Evolutionary conservation across 371 early-diverging fungal genomes (phyloP).

Genomic region (Circinella umbellata): DNA sequence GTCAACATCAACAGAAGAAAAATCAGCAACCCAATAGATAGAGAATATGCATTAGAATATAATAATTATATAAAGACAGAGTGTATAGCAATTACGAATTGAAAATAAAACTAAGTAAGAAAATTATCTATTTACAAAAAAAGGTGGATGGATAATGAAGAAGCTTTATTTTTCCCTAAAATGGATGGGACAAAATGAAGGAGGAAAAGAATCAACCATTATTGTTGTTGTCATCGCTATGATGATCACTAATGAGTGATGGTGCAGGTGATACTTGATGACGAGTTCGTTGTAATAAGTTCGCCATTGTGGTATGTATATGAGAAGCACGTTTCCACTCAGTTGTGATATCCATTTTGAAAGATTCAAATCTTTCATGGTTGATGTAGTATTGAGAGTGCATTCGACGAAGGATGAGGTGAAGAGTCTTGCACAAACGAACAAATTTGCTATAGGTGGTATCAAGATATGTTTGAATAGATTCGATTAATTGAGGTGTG

Average conservation of each 20-base stretch:
- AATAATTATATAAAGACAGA: neutral
- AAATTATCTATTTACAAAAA: too few relatives aligned
- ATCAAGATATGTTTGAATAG: neutral
- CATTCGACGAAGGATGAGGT: neutral
- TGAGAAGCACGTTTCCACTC: neutral
- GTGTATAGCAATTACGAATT: neutral
- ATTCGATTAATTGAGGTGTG: neutral
- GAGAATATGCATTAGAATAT: neutral
- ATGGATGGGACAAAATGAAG: too few relatives aligned
- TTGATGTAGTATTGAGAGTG: neutral
- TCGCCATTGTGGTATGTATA: neutral
- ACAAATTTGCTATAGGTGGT: constrained; percentile 3
- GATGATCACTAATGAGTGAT: neutral
- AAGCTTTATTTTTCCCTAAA: too few relatives aligned
- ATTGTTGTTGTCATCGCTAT: neutral
- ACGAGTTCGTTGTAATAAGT: neutral
- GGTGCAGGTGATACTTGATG: neutral
- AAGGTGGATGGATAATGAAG: too few relatives aligned
- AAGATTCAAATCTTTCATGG: neutral
- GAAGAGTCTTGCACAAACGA: constrained; percentile 3
- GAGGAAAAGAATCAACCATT: too few relatives aligned
- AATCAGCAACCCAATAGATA: neutral
- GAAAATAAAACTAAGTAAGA: too few relatives aligned
- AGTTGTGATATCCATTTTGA: neutral
- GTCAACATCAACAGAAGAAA: neutral